These are phyloP conservation scores for Xanthoconium separans DNA, from an alignment of 1,284 basidiomycete species.

Conservation along the genomic window DNA sequence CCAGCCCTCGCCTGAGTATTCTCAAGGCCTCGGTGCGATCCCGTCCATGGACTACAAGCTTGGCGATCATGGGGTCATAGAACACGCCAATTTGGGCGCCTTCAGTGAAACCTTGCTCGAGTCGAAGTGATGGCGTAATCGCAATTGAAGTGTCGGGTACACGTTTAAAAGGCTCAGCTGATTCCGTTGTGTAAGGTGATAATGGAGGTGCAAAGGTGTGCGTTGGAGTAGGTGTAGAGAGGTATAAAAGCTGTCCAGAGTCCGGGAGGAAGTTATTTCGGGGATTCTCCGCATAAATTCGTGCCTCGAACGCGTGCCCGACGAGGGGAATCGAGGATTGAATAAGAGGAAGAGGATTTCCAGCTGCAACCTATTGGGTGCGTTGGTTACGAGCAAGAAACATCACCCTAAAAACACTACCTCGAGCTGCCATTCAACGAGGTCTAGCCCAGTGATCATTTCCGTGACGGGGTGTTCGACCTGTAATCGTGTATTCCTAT, in stretches of 20 bases:
- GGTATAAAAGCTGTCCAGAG: conserved; percentile 79
- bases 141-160: conserved; percentile 39
- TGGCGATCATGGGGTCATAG: conserved; percentile 95
- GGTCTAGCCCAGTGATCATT: conserved; percentile 90
- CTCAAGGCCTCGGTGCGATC: conserved; percentile 87
- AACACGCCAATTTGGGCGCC: conserved; percentile 89
- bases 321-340: conserved; percentile 81
- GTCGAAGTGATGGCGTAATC: conserved; percentile 66
- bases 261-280: conserved; percentile 91
- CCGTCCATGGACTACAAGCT: conserved; percentile 87
- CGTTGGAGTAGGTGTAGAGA: conserved; percentile 73
- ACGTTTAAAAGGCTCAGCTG: conserved; percentile 35
- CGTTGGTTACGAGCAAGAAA: neutral
- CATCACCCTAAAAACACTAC: conserved; percentile 36
- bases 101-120: conserved; percentile 89
- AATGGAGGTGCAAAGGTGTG: conserved; percentile 55
- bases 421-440: conserved; percentile 94
- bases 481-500: conserved; percentile 89
- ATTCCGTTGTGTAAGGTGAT: conserved; percentile 21
- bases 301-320: conserved; percentile 92
- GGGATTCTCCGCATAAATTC: conserved; percentile 98
- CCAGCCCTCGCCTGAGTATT: conserved; percentile 75
- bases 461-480: conserved; percentile 96
- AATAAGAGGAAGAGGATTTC: conserved; percentile 77
- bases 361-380: conserved; percentile 69